These are phyloP conservation scores for Arabidopsis thaliana DNA, from an alignment of 345 rosid genomes.

Conservation along the genomic window TAIR10.1 NC_003074.8:23401001-23401500, in stretches of 20 bases:
- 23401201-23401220: neutral
- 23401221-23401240: neutral
- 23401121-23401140: no score
- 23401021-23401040: no score
- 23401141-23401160: neutral
- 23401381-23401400: slow-evolving; percentile 43
- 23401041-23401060: no score
- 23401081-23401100: no score
- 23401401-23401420: slow-evolving; percentile 35
- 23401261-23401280: slow-evolving; percentile 35
- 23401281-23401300: slow-evolving; percentile 40
- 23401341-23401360: slow-evolving; percentile 37
- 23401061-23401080: no score
- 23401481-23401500: neutral
- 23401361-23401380: slow-evolving; percentile 4
- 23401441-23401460: slow-evolving; percentile 20
- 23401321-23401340: slow-evolving; percentile 26
- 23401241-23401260: neutral
- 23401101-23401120: no score
- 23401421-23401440: slow-evolving; percentile 35
- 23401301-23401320: slow-evolving; percentile 29
- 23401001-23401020: no score
- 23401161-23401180: neutral
- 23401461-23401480: neutral
- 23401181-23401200: neutral